phyloP scores from a whole-genome alignment of 1,139 yeast species.

The Pichia sp. region DNA sequence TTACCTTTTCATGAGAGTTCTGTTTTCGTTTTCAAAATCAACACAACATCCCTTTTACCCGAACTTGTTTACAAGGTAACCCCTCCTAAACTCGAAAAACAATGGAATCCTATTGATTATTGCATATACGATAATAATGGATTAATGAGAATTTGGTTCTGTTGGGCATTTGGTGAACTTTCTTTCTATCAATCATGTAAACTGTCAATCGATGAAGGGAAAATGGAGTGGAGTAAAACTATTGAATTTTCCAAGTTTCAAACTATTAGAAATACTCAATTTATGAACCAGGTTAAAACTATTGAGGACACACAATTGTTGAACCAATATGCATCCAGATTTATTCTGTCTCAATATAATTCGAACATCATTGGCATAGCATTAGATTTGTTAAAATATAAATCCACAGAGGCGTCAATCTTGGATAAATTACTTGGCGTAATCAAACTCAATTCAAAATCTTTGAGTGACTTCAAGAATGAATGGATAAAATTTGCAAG shows the following conservation, averaged over 20 bases:
- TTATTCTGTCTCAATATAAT: constrained; percentile 41
- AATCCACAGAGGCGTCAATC: constrained; percentile 19
- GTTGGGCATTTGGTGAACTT: constrained; percentile 18
- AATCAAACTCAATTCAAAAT: not conserved
- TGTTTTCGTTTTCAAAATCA: constrained; percentile 29
- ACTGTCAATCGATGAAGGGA: constrained; percentile 2
- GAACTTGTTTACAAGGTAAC: constrained; percentile 2
- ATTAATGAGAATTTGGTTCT: constrained; percentile 13
- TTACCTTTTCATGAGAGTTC: constrained; percentile 37
- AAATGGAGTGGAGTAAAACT: constrained; percentile 4
- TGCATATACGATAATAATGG: not conserved
- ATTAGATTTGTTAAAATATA: constrained; percentile 20
- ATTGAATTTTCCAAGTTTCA: constrained; percentile 1
- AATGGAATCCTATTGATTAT: constrained; percentile 13
- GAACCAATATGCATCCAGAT: constrained; percentile 32
- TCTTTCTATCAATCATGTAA: constrained; percentile 14
- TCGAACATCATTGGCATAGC: constrained; percentile 24
- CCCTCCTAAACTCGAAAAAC: constrained; percentile 10
- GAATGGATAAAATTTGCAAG: constrained; percentile 58
- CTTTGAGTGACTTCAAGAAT: constrained; percentile 13
- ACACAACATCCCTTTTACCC: constrained; percentile 5
- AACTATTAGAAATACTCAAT: constrained; percentile 7
- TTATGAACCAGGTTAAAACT: constrained; percentile 8
- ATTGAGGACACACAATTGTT: constrained; percentile 9
- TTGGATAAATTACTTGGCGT: constrained; percentile 1